Base-by-base conservation (phyloP, 2,329 filamentous ascomycete genomes). In the Fusarium sp. region DNA sequence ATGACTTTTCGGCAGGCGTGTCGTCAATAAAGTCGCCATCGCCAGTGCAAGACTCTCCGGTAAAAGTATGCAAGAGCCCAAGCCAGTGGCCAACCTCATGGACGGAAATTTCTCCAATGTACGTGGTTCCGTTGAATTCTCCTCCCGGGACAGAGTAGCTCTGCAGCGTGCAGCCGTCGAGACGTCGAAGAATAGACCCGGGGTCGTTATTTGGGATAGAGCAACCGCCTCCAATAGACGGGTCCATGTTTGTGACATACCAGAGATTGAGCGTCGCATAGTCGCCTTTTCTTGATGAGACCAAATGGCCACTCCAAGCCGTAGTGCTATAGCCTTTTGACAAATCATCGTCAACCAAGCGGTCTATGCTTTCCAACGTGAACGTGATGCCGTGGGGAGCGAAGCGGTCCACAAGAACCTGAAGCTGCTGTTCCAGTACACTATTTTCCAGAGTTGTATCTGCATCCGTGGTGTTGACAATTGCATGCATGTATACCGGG, bases 1-100 rank as follows among this genome's bases (percentile, higher is more conserved):
- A 41, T 1, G 50, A 53, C 27, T 23, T 27, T 15, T 53, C 50
- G 10, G 50, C 37, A 0, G 50, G 50, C 7, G 50, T 53, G 2
- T 53, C 50, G 7, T 53, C 50, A 27, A 53, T 41, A 2, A 30
- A 41, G 11, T 53, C 50, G 7, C 50, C 50, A 18, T 53, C 18
- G 4, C 50, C 50, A 2, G 50, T 53, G 5, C 50, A 53, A 8
- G 50, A 31, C 11, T 41, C 37, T 16, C 51, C 51, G 7, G 16
- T 28, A 39, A 54, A 54, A 3, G 37, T 54, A 4, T 41, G 37
- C 2, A 54, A 39, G 11, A 54, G 13, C 4, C 51, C 51, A 2
- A 57, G 18, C 53, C 53, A 57, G 34, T 57, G 53, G 9, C 51
- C 51, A 10, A 54, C 28, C 16, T 54, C 51, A 15, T 54, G 51